These are phyloP conservation scores for Aspergillus floridensis DNA, from an alignment of 2,329 filamentous ascomycete genomes.

Conservation along the genomic window DNA sequence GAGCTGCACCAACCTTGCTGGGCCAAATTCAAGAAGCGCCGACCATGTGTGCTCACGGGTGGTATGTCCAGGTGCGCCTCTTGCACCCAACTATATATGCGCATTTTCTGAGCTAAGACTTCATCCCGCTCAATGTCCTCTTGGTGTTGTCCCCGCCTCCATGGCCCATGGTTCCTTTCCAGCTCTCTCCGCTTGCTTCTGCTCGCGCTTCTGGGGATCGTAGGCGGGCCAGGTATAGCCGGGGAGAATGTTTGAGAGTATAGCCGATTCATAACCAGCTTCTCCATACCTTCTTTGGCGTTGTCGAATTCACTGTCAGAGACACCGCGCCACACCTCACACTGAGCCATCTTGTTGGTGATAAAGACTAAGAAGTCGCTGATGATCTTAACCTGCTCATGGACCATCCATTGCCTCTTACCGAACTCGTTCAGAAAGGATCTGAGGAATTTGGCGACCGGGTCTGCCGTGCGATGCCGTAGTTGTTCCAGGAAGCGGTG, in stretches of 20 bases:
- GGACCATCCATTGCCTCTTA: slow-evolving; percentile 99
- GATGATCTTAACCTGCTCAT: slow-evolving; percentile 99
- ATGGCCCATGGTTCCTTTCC: slow-evolving; percentile 70
- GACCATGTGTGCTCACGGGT: slow-evolving; percentile 77
- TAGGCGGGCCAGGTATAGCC: slow-evolving; percentile 77
- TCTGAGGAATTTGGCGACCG: slow-evolving; percentile 90
- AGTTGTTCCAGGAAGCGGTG: slow-evolving; percentile 95
- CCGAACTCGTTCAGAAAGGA: slow-evolving; percentile 93
- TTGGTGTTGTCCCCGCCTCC: slow-evolving; percentile 91
- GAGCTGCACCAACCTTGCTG: slow-evolving; percentile 65
- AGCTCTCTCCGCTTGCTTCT: slow-evolving; percentile 67
- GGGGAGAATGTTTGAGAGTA: slow-evolving; percentile 97
- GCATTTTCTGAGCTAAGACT: slow-evolving; percentile 92
- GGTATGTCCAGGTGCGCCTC: slow-evolving; percentile 94
- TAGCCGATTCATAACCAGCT: slow-evolving; percentile 96
- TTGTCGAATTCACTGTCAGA: slow-evolving; percentile 98
- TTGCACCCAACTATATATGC: slow-evolving; percentile 91
- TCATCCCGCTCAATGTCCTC: slow-evolving; percentile 97
- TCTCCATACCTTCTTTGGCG: slow-evolving; percentile 97
- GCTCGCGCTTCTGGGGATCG: slow-evolving; percentile 56
- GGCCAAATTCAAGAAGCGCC: slow-evolving; percentile 81
- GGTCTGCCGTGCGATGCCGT: slow-evolving; percentile 94
- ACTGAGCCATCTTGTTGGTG: slow-evolving; percentile 95
- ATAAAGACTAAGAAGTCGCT: slow-evolving; percentile 96
- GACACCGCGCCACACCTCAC: slow-evolving; percentile 93